A percentile compares a stretch with the other conserved stretches of the same genome.
Evolutionary conservation across 208 protist species (phyloP).

Genomic region (Trypanosoma boissoni): DNA sequence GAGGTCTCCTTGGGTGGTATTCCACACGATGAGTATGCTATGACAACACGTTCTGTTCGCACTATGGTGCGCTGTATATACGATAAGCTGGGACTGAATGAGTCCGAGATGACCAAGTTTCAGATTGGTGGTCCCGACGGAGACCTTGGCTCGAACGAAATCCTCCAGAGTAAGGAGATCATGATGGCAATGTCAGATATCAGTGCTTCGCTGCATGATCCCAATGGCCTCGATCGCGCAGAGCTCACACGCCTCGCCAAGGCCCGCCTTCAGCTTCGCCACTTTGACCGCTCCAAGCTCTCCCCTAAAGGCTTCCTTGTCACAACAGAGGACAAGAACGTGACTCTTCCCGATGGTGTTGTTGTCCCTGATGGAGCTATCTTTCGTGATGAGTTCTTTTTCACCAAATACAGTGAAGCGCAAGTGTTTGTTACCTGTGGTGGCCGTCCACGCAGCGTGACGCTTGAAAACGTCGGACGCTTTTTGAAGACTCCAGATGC

Average conservation of each 20-base stretch:
- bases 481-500: conserved; percentile 70
- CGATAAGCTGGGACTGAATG: conserved; percentile 79
- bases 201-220: conserved; percentile 93
- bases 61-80: conserved; percentile 92
- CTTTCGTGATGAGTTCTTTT: conserved; percentile 94
- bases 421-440: conserved; percentile 97
- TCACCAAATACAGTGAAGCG: conserved; percentile 78
- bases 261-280: conserved; percentile 65
- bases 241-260: conserved; percentile 88
- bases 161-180: conserved; percentile 92
- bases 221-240: conserved; percentile 83
- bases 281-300: conserved; percentile 89
- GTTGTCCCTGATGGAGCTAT: conserved; percentile 56
- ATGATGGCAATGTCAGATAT: conserved; percentile 94
- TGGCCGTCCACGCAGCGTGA: conserved; percentile 93
- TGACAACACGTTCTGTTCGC: conserved; percentile 95
- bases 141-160: conserved; percentile 96
- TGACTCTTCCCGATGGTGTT: conserved; percentile 86
- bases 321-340: conserved; percentile 80
- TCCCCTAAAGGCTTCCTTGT: conserved; percentile 90
- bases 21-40: conserved; percentile 94
- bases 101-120: conserved; percentile 91
- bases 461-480: conserved; percentile 88
- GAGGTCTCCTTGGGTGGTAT: conserved; percentile 91
- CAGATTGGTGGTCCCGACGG: conserved; percentile 96